Percentiles rank a stretch among this genome's conserved stretches.
Conservation (phyloP, 805 yeast genomes). For the Candida awuae region DNA sequence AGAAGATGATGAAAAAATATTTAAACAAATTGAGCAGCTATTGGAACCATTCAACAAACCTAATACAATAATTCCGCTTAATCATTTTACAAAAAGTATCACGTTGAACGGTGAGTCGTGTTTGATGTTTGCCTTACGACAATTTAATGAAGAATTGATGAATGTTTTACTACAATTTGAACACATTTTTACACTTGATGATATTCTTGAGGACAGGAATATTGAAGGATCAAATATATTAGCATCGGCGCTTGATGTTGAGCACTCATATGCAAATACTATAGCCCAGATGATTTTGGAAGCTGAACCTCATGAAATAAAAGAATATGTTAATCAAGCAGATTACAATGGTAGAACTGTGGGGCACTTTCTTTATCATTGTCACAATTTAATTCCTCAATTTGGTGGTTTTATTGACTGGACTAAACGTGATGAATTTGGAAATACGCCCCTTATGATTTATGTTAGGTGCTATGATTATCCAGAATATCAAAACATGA, state of each 20-base stretch:
- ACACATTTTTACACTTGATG: slow-evolving; percentile 53
- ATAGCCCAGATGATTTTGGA: slow-evolving; percentile 38
- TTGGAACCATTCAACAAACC: slow-evolving; percentile 13
- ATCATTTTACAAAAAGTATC: slow-evolving; percentile 30
- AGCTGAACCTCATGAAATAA: slow-evolving; percentile 37
- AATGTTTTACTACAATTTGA: slow-evolving; percentile 37
- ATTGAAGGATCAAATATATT: slow-evolving; percentile 49
- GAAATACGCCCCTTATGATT: slow-evolving; percentile 73
- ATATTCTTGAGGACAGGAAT: slow-evolving; percentile 55
- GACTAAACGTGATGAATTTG: slow-evolving; percentile 53
- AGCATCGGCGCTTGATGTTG: slow-evolving; percentile 51
- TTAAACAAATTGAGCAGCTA: slow-evolving; percentile 11
- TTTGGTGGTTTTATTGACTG: slow-evolving; percentile 63
- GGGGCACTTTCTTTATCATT: slow-evolving; percentile 68
- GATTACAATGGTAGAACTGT: slow-evolving; percentile 53
- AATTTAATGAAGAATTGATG: slow-evolving; percentile 40
- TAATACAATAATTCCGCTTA: slow-evolving; percentile 10
- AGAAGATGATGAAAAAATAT: slow-evolving; percentile 13
- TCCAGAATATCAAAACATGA: slow-evolving; percentile 43
- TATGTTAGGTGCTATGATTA: slow-evolving; percentile 78
- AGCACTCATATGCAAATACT: slow-evolving; percentile 29
- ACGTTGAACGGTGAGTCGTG: slow-evolving; percentile 63
- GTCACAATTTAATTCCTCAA: slow-evolving; percentile 39
- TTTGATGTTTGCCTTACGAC: slow-evolving; percentile 51
- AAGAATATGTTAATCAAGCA: slow-evolving; percentile 37